Base-by-base conservation (phyloP, 2,329 filamentous ascomycete genomes). In the Stemphylium vesicarium region DNA sequence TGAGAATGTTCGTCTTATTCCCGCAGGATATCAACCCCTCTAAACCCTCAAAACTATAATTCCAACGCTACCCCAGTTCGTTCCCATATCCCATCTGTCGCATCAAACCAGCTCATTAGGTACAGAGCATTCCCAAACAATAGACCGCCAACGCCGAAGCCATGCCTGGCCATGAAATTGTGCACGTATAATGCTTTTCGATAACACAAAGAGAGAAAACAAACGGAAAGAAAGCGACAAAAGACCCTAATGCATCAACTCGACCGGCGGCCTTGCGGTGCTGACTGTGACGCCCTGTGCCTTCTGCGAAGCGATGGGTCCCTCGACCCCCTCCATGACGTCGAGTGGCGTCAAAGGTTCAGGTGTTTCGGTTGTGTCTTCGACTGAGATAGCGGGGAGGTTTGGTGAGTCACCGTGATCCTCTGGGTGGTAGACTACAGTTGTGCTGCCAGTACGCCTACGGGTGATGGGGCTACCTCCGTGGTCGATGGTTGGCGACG, bases 341-440 rank as follows among this genome's bases (percentile, higher is more conserved):
- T 82, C 81, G 53, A 80, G 75, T 26, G 84, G 82, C 33, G 77
- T 79, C 53, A 80, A 64, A n/a, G 75, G 73, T n/a, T 75, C 78
- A 2, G 79, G 77, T 24, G 70, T 77, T 29, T 73, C 75, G 2
- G 78, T 84, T 11, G 82, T 85, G 71, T 88, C 85, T 69, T 87
- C 85, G 2, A 88, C 84, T 66, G 85, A 83, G 33, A 88, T 87
- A 2, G 84, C 84, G 1, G 86, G 86, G 35, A 88, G 71, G 59
- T 81, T 77, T 0, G 84, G 84, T 51, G 80, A 85, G 53, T 83
- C 77, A 2, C 85, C 85, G 60, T 88, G 84, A 38, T 86, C 82
- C 50, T 84, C 80, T 0, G 86, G 86, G 59, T 88, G 78, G 67
- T 85, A 88, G 44, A 88, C 84, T 38, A 88, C 77, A 1, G 84